Evolutionary conservation across 2,329 filamentous ascomycete genomes (phyloP), one percentile per base, ranked within the genome.

Genomic region (Aotearoamyces nothofagi): DNA sequence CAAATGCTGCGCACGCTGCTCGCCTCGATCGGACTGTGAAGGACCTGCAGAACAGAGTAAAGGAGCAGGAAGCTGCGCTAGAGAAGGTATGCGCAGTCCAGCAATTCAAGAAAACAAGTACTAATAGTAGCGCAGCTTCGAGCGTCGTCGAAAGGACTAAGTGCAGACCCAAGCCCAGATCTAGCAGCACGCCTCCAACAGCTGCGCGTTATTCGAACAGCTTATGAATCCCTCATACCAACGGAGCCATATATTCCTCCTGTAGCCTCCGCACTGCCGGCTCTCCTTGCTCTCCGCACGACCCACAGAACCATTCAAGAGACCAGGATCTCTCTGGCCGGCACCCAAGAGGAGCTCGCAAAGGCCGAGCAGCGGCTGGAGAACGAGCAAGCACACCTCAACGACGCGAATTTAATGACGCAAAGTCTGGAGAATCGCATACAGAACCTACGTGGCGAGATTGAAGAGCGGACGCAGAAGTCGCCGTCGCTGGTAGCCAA

Each of bases 201-300:
- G 52, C 51, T 66, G 16, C 55, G 53, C 30, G 47, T 56, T 20
- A 56, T 84, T 44, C 73, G 69, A 41, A 55, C 60, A 27, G 78
- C 78, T 3, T 82, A 84, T 42, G 63, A 70, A 29, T 61, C 65
- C 10, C 56, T 83, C 26, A 63, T 69, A 9, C 56, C 65, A 24
- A 60, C 64, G 9, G 63, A 73, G 29, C 74, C 77, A 6, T 70
- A 71, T 40, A 55, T 87, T 13, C 80, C 81, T 3, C 59, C 63
- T 14, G 56, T 69, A 7, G 68, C 65, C 27, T 87, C 81, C 12
- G 60, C 75, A 5, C 52, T 90, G 5, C 78, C 80, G 3, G 69
- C 74, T 5, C 58, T 92, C 4, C 49, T 90, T 22, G 79, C 81
- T 5, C 53, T 83, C 30, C 71, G 77, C 29, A 71, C 67, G 41